These are phyloP conservation scores for Neopestalotiopsis sp. DNA, from an alignment of 2,329 filamentous ascomycete genomes.

Conservation along the genomic window DNA sequence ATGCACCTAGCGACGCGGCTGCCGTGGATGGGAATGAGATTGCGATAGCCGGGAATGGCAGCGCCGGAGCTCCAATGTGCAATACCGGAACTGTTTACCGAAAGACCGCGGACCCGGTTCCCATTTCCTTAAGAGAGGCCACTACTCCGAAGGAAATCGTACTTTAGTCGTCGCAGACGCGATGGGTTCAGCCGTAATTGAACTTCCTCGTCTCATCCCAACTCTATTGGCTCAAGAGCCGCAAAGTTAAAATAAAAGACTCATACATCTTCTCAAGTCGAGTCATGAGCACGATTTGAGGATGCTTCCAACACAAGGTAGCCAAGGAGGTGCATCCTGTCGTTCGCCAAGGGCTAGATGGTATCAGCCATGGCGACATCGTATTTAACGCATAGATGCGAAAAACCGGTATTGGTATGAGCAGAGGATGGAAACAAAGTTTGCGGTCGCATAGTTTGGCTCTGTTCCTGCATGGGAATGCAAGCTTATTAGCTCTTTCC, in stretches of 20 bases:
- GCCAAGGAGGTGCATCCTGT: background rate
- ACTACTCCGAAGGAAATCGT: background rate
- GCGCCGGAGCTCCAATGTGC: too few species aligned
- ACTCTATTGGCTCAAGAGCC: background rate
- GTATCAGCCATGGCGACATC: too few species aligned
- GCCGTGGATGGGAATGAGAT: too few species aligned
- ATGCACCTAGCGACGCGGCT: too few species aligned
- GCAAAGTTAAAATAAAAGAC: background rate
- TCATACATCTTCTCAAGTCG: background rate
- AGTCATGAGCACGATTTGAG: background rate
- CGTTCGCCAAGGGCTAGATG: background rate
- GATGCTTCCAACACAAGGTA: too few species aligned
- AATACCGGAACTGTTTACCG: background rate
- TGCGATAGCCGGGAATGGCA: too few species aligned
- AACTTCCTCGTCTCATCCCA: background rate
- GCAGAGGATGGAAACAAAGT: background rate
- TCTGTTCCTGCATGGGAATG: slow-evolving; percentile 5
- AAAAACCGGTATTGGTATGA: background rate
- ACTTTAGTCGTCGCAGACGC: background rate
- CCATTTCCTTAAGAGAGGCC: background rate
- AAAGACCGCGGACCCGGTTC: background rate
- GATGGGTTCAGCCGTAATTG: background rate
- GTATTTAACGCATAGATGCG: background rate
- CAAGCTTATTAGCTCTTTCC: background rate
- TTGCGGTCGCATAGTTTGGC: background rate